Evolutionary conservation across 2,329 filamentous ascomycete species (phyloP), one percentile per base, ranked within the genome.

Genomic region (Dothideomycetes sp.): DNA sequence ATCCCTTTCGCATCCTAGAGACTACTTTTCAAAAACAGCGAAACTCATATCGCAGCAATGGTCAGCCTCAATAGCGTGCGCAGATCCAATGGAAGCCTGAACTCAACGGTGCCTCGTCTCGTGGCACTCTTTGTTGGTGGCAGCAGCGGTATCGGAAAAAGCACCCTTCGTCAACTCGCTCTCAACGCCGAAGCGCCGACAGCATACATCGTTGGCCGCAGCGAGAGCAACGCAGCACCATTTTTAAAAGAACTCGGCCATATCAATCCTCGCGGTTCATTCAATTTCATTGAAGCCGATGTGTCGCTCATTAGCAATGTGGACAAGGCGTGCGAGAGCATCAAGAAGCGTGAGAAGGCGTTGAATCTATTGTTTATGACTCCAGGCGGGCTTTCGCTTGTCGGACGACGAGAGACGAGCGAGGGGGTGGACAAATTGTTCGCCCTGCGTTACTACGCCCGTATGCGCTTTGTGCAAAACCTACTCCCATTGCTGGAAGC

Each of bases 361-460:
- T 56, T 77, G 37, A 74, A 76, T 48, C 45, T 76, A 1, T 51
- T 76, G 0, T 69, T 72, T 46, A 58, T 73, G 49, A 69, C 58
- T 3, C 59, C 58, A 3, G 70, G 69, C 4, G 37, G 31, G 17
- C 14, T 39, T 7, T 34, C 37, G 5, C 31, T 39, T 4, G 31
- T 34, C 10, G 37, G 37, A 34, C 37, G 37, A n/a, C 31, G 31
- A 47, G 45, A 59, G 36, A 63, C 59, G 2, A 18, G 36, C 5
- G 61, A 64, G 47, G 57, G 58, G 12, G 44, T 64, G 2, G 54
- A 61, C 36, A 42, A 48, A 55, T 42, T 46, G 50, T 3, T 49
- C 53, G 24, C 52, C 52, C 24, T 65, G 52, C 16, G 40, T 1
- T 35, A 34, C 40, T 61, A 64, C 47, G 52, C 57, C 5, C 61